Conservation (phyloP, 805 yeast genomes). For the Teunomyces atbi region DNA sequence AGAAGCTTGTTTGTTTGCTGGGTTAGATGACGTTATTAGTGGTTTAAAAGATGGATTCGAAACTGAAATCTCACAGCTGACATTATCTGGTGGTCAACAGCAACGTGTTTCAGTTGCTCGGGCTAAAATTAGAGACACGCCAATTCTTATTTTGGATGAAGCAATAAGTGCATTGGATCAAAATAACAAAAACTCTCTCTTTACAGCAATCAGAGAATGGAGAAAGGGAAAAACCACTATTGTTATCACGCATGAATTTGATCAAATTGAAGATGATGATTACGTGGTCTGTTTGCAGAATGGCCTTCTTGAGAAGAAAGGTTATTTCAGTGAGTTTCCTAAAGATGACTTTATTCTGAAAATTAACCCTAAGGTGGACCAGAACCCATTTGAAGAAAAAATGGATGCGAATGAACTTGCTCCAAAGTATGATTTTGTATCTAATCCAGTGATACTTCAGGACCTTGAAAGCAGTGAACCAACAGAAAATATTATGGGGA, state of each 20-base stretch:
- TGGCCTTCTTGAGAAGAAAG: slow-evolving; percentile 46
- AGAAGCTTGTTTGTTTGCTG: slow-evolving; percentile 52
- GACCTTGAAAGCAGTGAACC: slow-evolving; percentile 17
- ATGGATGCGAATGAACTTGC: too few species aligned
- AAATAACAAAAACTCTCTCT: slow-evolving; percentile 41
- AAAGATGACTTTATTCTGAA: not conserved
- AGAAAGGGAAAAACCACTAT: slow-evolving; percentile 73
- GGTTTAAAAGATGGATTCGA: slow-evolving; percentile 55
- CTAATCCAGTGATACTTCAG: slow-evolving; percentile 21
- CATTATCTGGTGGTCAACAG: slow-evolving; percentile 86
- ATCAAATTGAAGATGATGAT: slow-evolving; percentile 57
- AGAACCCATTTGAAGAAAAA: not conserved
- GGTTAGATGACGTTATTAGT: slow-evolving; percentile 48
- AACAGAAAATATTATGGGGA: slow-evolving; percentile 17
- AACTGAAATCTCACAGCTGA: slow-evolving; percentile 45
- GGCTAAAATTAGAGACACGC: slow-evolving; percentile 70
- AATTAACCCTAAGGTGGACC: not conserved
- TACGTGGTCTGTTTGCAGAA: slow-evolving; percentile 55
- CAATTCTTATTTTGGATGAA: slow-evolving; percentile 82
- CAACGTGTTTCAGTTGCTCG: slow-evolving; percentile 85
- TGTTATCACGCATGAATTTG: slow-evolving; percentile 74
- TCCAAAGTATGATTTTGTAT: slow-evolving; percentile 13
- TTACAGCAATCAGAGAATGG: slow-evolving; percentile 54
- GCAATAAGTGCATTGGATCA: slow-evolving; percentile 78
- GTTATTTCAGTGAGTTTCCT: slow-evolving; percentile 11